These are phyloP conservation scores for Rhododendron ovatum DNA, from an alignment of 148 eudicot genomes.

Conservation along the genomic window DNA sequence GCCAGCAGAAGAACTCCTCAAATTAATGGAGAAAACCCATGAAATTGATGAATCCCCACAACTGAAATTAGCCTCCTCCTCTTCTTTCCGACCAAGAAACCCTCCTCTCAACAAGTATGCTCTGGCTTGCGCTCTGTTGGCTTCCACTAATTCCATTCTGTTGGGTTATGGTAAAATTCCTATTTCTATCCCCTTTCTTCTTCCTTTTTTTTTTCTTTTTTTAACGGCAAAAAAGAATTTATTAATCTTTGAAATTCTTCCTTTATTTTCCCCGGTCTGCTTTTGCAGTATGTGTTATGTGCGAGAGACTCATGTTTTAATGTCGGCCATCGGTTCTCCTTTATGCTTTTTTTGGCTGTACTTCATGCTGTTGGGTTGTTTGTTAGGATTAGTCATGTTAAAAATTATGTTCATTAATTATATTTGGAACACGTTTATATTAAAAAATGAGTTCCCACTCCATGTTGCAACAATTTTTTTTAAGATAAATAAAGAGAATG, in stretches of 20 bases:
- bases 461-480: not conserved
- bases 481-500: too few species aligned
- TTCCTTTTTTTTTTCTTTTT: too few species aligned
- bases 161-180: conserved; percentile 62
- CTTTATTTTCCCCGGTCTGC: too few species aligned
- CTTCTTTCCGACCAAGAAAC: not conserved
- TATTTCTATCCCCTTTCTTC: not conserved
- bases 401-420: not conserved
- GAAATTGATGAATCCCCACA: conserved; percentile 19
- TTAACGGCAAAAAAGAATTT: too few species aligned
- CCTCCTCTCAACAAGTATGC: conserved; percentile 51
- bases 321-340: too few species aligned
- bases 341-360: too few species aligned
- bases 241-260: too few species aligned
- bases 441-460: not conserved
- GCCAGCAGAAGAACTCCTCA: not conserved
- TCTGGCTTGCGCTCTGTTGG: conserved; percentile 64
- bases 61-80: not conserved
- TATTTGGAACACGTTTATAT: not conserved
- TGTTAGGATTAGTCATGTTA: not conserved
- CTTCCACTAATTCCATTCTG: conserved; percentile 79
- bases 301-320: too few species aligned
- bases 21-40: conserved; percentile 17
- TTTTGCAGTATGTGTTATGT: too few species aligned
- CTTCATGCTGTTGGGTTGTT: too few species aligned